These are phyloP conservation scores for Pythium apleroticum DNA, from an alignment of 352 stramenopile genomes.

Conservation along the genomic window DNA sequence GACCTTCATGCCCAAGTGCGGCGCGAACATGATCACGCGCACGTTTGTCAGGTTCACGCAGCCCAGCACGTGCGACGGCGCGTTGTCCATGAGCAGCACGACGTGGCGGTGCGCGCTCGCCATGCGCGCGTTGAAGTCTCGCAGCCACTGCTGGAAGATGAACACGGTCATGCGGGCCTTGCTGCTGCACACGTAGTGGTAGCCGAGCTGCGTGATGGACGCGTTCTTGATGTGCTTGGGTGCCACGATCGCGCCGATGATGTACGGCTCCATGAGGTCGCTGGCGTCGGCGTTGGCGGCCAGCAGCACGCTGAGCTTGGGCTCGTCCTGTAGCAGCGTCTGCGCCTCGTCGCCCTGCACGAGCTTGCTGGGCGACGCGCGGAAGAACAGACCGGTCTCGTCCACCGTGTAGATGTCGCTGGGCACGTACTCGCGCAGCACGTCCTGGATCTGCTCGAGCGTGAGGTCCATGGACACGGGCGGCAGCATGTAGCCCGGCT, in stretches of 20 bases:
- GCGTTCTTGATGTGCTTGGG: slow-evolving; percentile 82
- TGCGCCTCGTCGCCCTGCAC: slow-evolving; percentile 81
- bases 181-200: slow-evolving; percentile 86
- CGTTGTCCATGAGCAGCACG: slow-evolving; percentile 85
- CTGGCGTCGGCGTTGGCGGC: slow-evolving; percentile 71
- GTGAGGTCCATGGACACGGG: slow-evolving; percentile 80
- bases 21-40: slow-evolving; percentile 83
- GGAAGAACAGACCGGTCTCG: slow-evolving; percentile 85
- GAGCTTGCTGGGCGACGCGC: slow-evolving; percentile 82
- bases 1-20: slow-evolving; percentile 82
- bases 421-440: slow-evolving; percentile 76
- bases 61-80: slow-evolving; percentile 78
- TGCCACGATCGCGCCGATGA: slow-evolving; percentile 71
- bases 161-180: slow-evolving; percentile 87
- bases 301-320: slow-evolving; percentile 72
- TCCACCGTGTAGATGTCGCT: slow-evolving; percentile 87
- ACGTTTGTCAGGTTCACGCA: slow-evolving; percentile 86
- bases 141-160: slow-evolving; percentile 88
- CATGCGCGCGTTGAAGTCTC: slow-evolving; percentile 86
- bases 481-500: slow-evolving; percentile 77
- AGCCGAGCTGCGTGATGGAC: slow-evolving; percentile 77
- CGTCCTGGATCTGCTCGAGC: slow-evolving; percentile 84
- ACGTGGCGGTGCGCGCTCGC: slow-evolving; percentile 80
- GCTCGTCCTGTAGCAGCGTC: slow-evolving; percentile 69
- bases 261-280: slow-evolving; percentile 86